Conservation (phyloP, 2,329 filamentous ascomycete species). For the Apiospora arundinis region DNA sequence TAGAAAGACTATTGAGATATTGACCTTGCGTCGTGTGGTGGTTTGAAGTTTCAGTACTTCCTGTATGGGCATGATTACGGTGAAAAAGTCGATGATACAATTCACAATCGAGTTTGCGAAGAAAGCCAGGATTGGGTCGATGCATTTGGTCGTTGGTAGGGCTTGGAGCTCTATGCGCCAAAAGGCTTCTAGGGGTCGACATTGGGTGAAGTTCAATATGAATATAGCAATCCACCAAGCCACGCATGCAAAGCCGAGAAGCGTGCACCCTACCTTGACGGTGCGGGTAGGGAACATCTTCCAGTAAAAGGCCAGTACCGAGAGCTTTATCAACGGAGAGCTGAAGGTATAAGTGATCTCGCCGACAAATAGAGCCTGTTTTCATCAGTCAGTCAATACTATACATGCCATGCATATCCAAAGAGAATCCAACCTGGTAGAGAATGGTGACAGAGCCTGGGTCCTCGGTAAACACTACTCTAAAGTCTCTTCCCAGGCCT, state of each 20-base stretch:
- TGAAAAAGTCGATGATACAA: not conserved
- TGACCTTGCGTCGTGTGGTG: not conserved
- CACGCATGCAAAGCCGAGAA: constrained; percentile 20
- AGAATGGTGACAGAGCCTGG: not conserved
- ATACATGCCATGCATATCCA: not conserved
- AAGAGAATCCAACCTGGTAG: not conserved
- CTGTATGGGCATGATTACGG: not conserved
- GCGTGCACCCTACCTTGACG: constrained; percentile 18
- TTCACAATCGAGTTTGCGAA: not conserved
- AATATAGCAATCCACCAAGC: constrained; percentile 9
- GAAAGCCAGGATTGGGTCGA: constrained; percentile 10
- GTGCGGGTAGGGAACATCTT: constrained; percentile 26
- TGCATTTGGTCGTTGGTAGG: not conserved
- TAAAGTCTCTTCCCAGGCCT: not conserved
- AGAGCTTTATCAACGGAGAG: constrained; percentile 26
- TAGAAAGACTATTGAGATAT: not conserved
- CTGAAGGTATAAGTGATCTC: constrained; percentile 21
- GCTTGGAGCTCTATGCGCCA: not conserved
- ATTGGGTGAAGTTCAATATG: constrained; percentile 10
- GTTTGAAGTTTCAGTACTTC: not conserved
- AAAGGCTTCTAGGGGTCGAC: not conserved
- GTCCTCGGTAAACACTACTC: not conserved
- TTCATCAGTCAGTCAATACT: not conserved
- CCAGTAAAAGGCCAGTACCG: constrained; percentile 25
- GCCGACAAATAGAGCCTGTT: constrained; percentile 35